Base-by-base conservation (phyloP, 1,284 basidiomycete genomes). In the Athelia sp. region DNA sequence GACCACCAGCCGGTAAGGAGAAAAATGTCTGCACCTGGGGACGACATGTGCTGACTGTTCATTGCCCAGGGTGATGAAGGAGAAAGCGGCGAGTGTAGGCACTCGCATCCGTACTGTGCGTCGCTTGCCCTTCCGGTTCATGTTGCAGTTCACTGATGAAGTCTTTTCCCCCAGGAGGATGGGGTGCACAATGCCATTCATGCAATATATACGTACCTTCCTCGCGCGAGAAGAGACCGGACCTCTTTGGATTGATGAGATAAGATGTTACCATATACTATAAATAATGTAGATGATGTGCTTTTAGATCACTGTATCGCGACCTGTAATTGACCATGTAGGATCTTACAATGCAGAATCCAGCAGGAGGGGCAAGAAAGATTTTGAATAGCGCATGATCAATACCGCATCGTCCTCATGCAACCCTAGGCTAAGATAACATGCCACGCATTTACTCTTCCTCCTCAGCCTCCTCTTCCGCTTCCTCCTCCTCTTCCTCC, bases 401-500 rank as follows among this genome's bases (percentile, higher is more conserved):
- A 69, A 73, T 74, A 73, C 62, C 67, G 58, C 59, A 62, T 63
- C 60, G 61, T 60, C 64, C 71, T 53, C 54, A 53, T 55, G 57
- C 49, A 43, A 46, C 40, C 50, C 4, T 40, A 50, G 40, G 53
- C 40, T 36, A 26, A 6, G 21, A 43, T 66, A 66, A 65, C 58
- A 57, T 56, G 56, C 55, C 54, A n/a, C 19, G n/a, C 15, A 56
- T 68, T 70, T 70, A 75, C 69, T 71, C 69, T 14, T 75, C 74
- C 53, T 81, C 67, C 62, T 76, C 74, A 57, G 76, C 82, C 49
- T 82, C 84, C 52, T 82, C 83, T 50, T 79, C 86, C 52, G 83
- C 90, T 49, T 82, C 90, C 49, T 85, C 89, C 35, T 84, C 92
- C 26, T 91, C 93, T 29, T 92, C 92, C 29, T 92, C 90, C 4